phyloP scores from a whole-genome alignment of 1,284 basidiomycete genomes.

The Microbotryum silenes-acaulis region DNA sequence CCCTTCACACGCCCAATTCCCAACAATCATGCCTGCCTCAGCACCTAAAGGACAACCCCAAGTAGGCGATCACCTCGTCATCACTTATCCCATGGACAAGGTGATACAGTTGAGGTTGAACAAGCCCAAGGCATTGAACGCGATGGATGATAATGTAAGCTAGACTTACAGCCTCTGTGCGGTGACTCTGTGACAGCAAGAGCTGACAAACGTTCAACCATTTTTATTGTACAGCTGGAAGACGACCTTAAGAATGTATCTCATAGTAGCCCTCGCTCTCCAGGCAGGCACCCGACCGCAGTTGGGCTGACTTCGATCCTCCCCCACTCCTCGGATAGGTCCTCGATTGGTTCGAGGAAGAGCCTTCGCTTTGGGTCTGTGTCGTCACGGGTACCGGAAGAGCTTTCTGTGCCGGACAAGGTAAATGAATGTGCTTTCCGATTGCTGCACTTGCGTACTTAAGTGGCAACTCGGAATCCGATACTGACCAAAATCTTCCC shows the following conservation, averaged over 20 bases:
- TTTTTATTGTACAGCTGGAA: too few relatives aligned
- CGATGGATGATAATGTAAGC: constrained; percentile 47
- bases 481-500: neutral
- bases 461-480: neutral
- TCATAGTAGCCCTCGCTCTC: too few relatives aligned
- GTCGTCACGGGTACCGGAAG: constrained; percentile 69
- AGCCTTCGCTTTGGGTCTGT: constrained; percentile 64
- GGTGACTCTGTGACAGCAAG: too few relatives aligned
- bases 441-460: neutral
- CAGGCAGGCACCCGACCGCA: too few relatives aligned
- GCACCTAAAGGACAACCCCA: constrained; percentile 5
- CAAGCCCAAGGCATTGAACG: constrained; percentile 63
- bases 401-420: constrained; percentile 69
- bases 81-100: constrained; percentile 57
- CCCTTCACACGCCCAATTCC: too few relatives aligned
- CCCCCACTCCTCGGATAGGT: constrained; percentile 35
- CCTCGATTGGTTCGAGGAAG: constrained; percentile 68
- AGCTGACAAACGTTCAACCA: too few relatives aligned
- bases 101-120: constrained; percentile 66
- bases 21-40: neutral
- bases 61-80: constrained; percentile 45
- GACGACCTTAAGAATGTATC: too few relatives aligned
- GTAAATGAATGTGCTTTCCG: constrained; percentile 46
- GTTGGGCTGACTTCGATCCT: too few relatives aligned
- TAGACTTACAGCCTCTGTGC: too few relatives aligned